phyloP scores from a whole-genome alignment of 2,329 filamentous ascomycete genomes.

The Aspergillus pseudoglaucus region DNA sequence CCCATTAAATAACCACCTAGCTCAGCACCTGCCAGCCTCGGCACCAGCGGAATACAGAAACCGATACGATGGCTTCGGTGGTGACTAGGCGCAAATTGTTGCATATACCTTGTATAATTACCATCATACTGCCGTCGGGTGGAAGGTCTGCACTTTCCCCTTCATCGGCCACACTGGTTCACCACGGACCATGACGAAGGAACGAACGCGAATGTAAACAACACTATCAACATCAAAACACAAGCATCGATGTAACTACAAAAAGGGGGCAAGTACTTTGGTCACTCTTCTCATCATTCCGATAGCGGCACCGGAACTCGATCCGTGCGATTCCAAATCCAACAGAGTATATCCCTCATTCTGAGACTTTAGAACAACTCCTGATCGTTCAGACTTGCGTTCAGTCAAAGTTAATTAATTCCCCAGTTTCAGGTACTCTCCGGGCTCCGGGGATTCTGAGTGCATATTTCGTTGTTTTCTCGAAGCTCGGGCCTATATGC shows the following conservation, averaged over 20 bases:
- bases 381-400: neutral
- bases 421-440: neutral
- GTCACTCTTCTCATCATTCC: neutral
- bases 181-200: neutral
- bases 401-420: neutral
- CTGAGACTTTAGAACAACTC: neutral
- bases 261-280: neutral
- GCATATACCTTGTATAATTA: neutral
- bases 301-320: neutral
- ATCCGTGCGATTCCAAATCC: neutral
- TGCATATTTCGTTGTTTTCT: neutral
- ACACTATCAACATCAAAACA: neutral
- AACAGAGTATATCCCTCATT: neutral
- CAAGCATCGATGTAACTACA: neutral
- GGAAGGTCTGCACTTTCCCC: neutral
- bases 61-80: too few relatives aligned
- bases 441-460: neutral
- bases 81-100: too few relatives aligned
- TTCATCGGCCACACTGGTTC: neutral
- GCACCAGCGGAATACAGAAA: neutral
- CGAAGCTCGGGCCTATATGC: conserved; percentile 6
- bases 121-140: neutral
- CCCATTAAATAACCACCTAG: neutral
- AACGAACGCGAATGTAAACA: neutral
- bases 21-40: neutral